Evolutionary conservation across 441 rosid genomes (phyloP).

Genomic region (Aleurites moluccanus): DNA sequence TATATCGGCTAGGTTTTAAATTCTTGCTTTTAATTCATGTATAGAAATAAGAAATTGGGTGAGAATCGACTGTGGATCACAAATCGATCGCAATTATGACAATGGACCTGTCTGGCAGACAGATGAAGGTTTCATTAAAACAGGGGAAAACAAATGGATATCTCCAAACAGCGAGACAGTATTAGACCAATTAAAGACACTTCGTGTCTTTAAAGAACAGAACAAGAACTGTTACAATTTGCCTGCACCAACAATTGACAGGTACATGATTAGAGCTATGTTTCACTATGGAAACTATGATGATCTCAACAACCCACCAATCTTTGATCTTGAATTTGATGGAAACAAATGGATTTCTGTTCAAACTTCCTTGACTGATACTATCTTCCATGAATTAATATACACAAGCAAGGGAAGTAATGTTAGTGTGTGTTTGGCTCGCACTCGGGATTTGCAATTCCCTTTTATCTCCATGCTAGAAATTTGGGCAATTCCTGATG

Average conservation of each 20-base stretch:
- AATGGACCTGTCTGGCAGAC: background rate
- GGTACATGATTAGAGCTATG: background rate
- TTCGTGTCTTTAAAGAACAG: background rate
- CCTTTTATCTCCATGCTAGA: background rate
- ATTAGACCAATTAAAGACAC: background rate
- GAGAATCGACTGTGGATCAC: background rate
- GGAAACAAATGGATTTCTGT: background rate
- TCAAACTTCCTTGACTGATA: background rate
- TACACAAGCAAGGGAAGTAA: background rate
- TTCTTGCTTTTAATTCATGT: background rate
- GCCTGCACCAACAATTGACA: background rate
- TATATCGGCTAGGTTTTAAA: too few species aligned
- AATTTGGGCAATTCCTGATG: background rate
- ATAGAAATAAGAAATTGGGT: background rate
- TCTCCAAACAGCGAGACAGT: background rate
- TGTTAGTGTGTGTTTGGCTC: background rate
- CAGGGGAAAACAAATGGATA: background rate
- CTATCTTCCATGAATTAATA: background rate
- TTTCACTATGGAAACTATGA: background rate
- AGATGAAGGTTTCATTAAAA: constrained; percentile 1
- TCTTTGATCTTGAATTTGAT: background rate
- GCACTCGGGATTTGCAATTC: background rate
- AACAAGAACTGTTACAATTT: constrained; percentile 1
- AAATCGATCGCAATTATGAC: background rate
- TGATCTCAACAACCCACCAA: background rate